phyloP scores from a whole-genome alignment of 2,329 filamentous ascomycete species.

The Chrysoporthe puriensis region DNA sequence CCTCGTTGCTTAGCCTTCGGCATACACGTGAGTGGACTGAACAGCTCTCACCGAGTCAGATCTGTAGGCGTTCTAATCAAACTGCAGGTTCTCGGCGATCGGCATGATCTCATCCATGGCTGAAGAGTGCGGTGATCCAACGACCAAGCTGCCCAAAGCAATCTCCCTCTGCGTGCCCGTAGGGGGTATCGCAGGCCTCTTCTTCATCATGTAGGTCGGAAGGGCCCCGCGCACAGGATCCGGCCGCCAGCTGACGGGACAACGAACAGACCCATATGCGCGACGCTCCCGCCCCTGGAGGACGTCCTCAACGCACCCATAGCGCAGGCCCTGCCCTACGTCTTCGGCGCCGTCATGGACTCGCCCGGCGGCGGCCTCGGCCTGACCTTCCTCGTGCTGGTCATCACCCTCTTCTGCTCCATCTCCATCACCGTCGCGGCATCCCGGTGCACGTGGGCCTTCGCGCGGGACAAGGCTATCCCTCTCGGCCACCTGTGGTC shows the following conservation, averaged over 20 bases:
- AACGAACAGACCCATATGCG: slow-evolving; percentile 52
- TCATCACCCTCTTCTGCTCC: slow-evolving; percentile 62
- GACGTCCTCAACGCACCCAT: slow-evolving; percentile 52
- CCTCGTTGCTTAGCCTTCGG: slow-evolving; percentile 44
- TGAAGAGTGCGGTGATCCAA: slow-evolving; percentile 59
- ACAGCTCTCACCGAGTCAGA: too few relatives aligned
- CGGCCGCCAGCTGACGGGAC: neutral
- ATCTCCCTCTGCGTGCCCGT: slow-evolving; percentile 56
- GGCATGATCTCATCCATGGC: slow-evolving; percentile 68
- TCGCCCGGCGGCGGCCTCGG: slow-evolving; percentile 54
- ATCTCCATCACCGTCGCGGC: slow-evolving; percentile 70
- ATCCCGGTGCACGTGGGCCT: slow-evolving; percentile 68
- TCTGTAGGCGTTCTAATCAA: neutral
- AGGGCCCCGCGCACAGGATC: too few relatives aligned
- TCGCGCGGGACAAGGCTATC: slow-evolving; percentile 62
- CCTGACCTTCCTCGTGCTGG: slow-evolving; percentile 55
- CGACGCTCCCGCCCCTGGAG: slow-evolving; percentile 44
- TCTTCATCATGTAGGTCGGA: slow-evolving; percentile 44
- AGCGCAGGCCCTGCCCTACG: slow-evolving; percentile 58
- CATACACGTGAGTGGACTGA: slow-evolving; percentile 48
- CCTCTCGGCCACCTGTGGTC: slow-evolving; percentile 55
- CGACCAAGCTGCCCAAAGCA: slow-evolving; percentile 55
- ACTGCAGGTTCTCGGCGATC: slow-evolving; percentile 54
- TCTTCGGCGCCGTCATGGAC: slow-evolving; percentile 56
- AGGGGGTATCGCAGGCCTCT: slow-evolving; percentile 56